Evolutionary conservation across 208 protist genomes (phyloP), one percentile per base, ranked within the genome.

Genomic region (Wallacemonas collosoma): DNA sequence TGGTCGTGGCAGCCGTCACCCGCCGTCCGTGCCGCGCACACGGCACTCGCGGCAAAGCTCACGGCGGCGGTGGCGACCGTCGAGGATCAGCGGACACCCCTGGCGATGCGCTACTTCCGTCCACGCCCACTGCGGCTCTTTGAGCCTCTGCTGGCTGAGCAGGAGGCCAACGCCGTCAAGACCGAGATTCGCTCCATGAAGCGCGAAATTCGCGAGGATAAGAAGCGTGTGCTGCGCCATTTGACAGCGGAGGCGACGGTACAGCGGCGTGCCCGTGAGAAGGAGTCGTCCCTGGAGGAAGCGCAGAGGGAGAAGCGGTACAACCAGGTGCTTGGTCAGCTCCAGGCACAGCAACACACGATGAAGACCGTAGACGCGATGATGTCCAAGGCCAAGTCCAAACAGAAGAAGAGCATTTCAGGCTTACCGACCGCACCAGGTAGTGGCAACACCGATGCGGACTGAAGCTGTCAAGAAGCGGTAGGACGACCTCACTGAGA

Each of bases 351-450:
- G 69, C 91, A 95, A 74, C 88, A 94, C 75, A 79, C 88, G 26
- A 95, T 95, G 91, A 95, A 95, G 63, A 89, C 83, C 3, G 91
- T 93, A 3, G 91, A 95, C 68, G 83, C 85, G 50, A 62, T 90
- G 35, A 88, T 91, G 78, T 67, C 71, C 38, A 88, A 85, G 76
- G 87, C 87, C 14, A 82, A 85, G 71, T 75, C 77, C 50, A 93
- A 93, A 75, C 14, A 60, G 57, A 67, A 71, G 11, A 87, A 87
- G 71, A 71, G 87, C n/a, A 73, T 93, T 44, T 88, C 82, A 9
- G 91, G 87, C 17, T 65, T 72, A 7, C 71, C 82, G 8, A 76
- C 65, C 68, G 74, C 65, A 67, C 51, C 60, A 7, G 44, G 73
- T 5, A 65, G 35, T 15, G 73, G 15, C 38, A 64, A n/a, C 15